Evolutionary conservation across 345 rosid species (phyloP), one percentile per base, ranked within the genome.

Genomic region (Jatropha curcas): DNA sequence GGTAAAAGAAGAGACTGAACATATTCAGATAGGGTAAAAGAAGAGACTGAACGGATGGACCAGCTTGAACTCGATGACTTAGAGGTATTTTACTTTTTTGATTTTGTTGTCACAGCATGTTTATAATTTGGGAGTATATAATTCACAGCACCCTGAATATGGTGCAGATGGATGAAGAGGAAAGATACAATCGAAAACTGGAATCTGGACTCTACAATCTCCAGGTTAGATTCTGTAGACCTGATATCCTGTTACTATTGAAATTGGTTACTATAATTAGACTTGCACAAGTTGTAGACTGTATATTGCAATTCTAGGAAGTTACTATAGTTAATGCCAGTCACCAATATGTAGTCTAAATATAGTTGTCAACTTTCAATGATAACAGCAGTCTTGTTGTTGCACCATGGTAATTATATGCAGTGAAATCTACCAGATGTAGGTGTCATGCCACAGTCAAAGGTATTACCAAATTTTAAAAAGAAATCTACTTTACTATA

Each of bases 161-260:
- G 67, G 60, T 73, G n/a, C 86, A 93, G 97, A 82, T 91, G 86
- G 93, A 91, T 82, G 98, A 91, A 67, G 96, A 93, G 61, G 97
- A 91, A 81, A 87, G 73, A 60, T 93, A 91, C 82, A 91, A 82
- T 43, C 81, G 93, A 61, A 89, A 75, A 81, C 90, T 93, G 31
- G 98, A 91, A 78, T 88, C 92, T 83, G 98, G 97, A 77, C 88
- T 91, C 45, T 93, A 93, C 85, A 89, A 93, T 70, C 97, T 93
- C 70, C 98, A 91, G 97, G 98, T 93, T 75, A 65, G 85, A 35
- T 65, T 43, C 62, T 65, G 22, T 62, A 48, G 71, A 46, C 13
- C 31, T 61, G 37, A 10, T 67, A 51, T 19, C 24, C 53, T 53
- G 55, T 46, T n/a, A 24, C 17, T 35, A 22, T 46, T 65, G 16